Evolutionary conservation across 768 basidiomycete species (phyloP).

Genomic region (Megacollybia marginata): DNA sequence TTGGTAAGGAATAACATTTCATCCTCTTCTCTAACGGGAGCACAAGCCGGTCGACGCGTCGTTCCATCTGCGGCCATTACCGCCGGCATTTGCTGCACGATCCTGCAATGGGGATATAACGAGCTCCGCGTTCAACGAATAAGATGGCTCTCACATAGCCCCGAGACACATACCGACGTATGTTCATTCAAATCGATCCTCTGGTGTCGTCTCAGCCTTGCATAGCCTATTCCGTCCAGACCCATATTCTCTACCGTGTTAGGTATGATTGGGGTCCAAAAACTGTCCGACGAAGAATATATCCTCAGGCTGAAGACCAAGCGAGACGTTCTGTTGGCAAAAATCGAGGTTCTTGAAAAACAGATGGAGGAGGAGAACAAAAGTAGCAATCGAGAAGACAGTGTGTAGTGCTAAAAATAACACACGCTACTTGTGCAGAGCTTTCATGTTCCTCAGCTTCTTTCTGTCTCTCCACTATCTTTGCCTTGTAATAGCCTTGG

Average conservation of each 20-base stretch:
- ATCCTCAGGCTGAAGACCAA: constrained; percentile 49
- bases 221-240: neutral
- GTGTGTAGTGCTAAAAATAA: too few species aligned
- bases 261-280: constrained; percentile 41
- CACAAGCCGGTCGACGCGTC: constrained; percentile 53
- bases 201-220: constrained; percentile 6
- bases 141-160: neutral
- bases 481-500: too few species aligned
- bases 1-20: constrained; percentile 37
- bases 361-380: constrained; percentile 25
- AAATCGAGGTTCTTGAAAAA: constrained; percentile 52
- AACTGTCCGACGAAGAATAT: constrained; percentile 70
- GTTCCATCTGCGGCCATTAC: constrained; percentile 54
- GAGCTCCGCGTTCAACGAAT: constrained; percentile 39
- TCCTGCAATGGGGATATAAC: constrained; percentile 66
- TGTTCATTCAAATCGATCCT: constrained; percentile 11
- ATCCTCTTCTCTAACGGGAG: constrained; percentile 1
- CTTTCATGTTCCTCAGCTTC: too few species aligned
- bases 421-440: too few species aligned
- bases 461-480: too few species aligned
- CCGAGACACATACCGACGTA: neutral
- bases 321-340: constrained; percentile 43
- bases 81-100: constrained; percentile 46
- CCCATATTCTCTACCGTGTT: constrained; percentile 26
- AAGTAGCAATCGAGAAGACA: too few species aligned